Base-by-base conservation (phyloP, 2,329 filamentous ascomycete genomes). In the Raffaelea arxii region DNA sequence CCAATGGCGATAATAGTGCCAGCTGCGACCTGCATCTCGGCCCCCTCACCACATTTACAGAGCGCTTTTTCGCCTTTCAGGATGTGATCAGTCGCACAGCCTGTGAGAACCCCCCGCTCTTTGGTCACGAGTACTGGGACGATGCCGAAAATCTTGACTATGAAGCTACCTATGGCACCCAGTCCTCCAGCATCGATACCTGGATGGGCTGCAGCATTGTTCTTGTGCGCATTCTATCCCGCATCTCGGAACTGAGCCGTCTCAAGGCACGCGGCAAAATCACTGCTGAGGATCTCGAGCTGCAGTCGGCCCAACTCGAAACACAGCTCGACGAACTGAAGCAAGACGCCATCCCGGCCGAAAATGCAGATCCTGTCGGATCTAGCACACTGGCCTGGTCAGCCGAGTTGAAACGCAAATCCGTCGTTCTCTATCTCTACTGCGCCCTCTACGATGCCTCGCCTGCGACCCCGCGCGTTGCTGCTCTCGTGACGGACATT, bases 31-130 rank as follows among this genome's bases (percentile, higher is more conserved):
- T 19, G 19, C 23, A 32, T 30, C 30, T 43, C 2, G 41, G 10
- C 21, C 16, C 22, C 42, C 42, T 44, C 3, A 38, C 30, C 25
- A 21, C 42, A 12, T 44, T 44, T 25, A 25, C 42, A 11, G 42
- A 44, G 32, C 42, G 42, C 21, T 44, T 44, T 32, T 44, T 44
- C n/a, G 42, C 42, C 30, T 44, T 44, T n/a, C 42, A 44, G 30
- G 42, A 44, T 32, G 42, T 44, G 14, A 27, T 44, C 30, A 44
- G 42, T 32, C 42, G 42, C 32, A 12, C 42, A 14, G 42, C 42
- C 21, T 44, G 42, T 32, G 42, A 44, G 23, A 44, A 38, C 42
- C 14, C 42, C 14, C 32, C 42, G 6, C 14, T 44, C 6, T 44
- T 44, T 25, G 42, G 32, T 16, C 19, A 37, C 19, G 42, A 37